A percentile compares a stretch with the other conserved stretches of the same genome.
Conservation (phyloP, 805 yeast species). For the Debaryomyces hansenii region DNA sequence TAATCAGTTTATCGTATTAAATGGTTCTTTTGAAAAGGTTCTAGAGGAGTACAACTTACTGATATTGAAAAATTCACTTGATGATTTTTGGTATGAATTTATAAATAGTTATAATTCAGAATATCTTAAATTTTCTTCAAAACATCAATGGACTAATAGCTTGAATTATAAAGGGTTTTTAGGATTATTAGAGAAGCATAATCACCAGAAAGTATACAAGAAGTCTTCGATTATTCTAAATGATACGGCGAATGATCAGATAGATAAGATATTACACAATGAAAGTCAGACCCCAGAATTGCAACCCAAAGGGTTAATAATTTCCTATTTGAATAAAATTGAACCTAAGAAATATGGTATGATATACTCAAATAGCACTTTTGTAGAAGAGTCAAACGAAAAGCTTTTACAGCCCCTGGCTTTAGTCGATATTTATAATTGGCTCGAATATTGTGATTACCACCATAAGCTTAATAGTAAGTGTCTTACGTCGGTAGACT, state of each 20-base stretch:
- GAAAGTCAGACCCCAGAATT: background rate
- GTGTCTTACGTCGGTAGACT: slow-evolving; percentile 14
- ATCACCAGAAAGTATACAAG: slow-evolving; percentile 17
- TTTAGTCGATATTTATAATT: slow-evolving; percentile 26
- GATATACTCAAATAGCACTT: slow-evolving; percentile 15
- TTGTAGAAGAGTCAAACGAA: background rate
- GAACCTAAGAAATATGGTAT: slow-evolving; percentile 34
- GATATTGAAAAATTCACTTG: slow-evolving; percentile 15
- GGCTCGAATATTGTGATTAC: slow-evolving; percentile 31
- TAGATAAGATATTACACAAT: background rate
- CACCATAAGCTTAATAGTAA: slow-evolving; percentile 22
- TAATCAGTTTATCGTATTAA: slow-evolving; percentile 24
- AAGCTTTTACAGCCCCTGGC: slow-evolving; percentile 7
- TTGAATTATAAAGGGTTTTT: slow-evolving; percentile 37
- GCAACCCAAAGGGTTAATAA: slow-evolving; percentile 25
- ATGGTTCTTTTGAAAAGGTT: slow-evolving; percentile 22
- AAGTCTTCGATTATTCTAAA: slow-evolving; percentile 24
- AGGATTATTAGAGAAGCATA: slow-evolving; percentile 23
- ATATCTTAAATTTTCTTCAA: slow-evolving; percentile 18
- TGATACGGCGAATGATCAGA: slow-evolving; percentile 16
- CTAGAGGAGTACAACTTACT: slow-evolving; percentile 14
- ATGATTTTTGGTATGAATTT: slow-evolving; percentile 31
- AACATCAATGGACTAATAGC: slow-evolving; percentile 35
- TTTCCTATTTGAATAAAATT: slow-evolving; percentile 25
- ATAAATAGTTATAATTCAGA: slow-evolving; percentile 22